These are phyloP conservation scores for Fragosphaeria purpurea DNA, from an alignment of 2,329 filamentous ascomycete species.

Conservation along the genomic window DNA sequence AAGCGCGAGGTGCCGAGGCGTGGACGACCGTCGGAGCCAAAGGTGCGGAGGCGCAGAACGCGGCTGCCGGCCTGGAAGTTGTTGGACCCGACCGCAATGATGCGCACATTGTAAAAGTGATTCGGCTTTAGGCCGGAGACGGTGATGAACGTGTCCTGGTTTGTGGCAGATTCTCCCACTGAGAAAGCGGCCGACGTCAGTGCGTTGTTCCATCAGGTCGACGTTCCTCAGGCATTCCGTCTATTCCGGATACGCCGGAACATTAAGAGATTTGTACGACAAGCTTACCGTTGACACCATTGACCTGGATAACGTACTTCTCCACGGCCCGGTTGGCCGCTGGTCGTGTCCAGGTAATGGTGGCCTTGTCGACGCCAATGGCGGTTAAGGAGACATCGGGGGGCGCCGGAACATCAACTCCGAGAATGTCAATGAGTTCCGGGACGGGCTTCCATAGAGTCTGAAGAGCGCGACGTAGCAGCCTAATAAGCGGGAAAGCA, in stretches of 20 bases:
- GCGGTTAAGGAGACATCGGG: conserved; percentile 85
- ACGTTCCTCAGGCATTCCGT: too few relatives aligned
- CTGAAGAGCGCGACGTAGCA: conserved; percentile 75
- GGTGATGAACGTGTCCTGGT: conserved; percentile 76
- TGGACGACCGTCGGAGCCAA: conserved; percentile 53
- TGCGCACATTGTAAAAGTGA: conserved; percentile 86
- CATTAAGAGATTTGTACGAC: not conserved
- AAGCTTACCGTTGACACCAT: conserved; percentile 72
- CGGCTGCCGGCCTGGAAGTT: conserved; percentile 88
- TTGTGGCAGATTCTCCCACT: conserved; percentile 76
- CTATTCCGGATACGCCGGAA: not conserved
- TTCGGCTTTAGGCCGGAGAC: conserved; percentile 79
- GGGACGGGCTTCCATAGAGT: conserved; percentile 86
- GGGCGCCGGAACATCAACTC: conserved; percentile 83
- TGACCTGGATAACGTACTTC: conserved; percentile 87
- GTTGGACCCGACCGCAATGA: conserved; percentile 81
- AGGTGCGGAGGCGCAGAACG: conserved; percentile 75
- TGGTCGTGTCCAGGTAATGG: conserved; percentile 81
- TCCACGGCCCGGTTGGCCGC: conserved; percentile 56
- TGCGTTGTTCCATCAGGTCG: too few relatives aligned
- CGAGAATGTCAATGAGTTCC: conserved; percentile 80
- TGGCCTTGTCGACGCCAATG: conserved; percentile 77
- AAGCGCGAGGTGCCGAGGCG: conserved; percentile 46
- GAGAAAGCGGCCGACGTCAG: not conserved
- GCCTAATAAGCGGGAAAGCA: conserved; percentile 38